phyloP scores from a whole-genome alignment of 2,329 filamentous ascomycete species.

The Calonectria hawksworthii region DNA sequence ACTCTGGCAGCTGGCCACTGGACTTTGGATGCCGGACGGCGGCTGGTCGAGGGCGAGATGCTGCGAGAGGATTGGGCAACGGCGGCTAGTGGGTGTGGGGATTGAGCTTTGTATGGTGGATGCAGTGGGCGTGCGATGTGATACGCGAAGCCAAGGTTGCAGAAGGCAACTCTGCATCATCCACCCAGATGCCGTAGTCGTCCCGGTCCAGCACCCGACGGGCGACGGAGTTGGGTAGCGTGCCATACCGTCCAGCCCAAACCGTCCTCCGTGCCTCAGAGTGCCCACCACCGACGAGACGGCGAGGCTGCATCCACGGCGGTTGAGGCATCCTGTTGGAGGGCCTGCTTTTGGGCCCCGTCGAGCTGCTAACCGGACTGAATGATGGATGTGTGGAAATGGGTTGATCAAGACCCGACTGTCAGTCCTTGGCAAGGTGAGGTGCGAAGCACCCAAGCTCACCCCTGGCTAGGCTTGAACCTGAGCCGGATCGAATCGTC shows the following conservation, averaged over 20 bases:
- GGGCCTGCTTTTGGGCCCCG: not conserved
- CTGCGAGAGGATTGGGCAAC: conserved; percentile 36
- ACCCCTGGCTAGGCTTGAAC: conserved; percentile 4
- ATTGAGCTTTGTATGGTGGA: conserved; percentile 19
- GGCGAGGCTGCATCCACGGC: conserved; percentile 1
- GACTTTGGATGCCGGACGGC: conserved; percentile 26
- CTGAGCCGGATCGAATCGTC: conserved; percentile 13
- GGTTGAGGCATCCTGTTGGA: conserved; percentile 7
- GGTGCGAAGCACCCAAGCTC: not conserved
- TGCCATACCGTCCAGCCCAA: conserved; percentile 7
- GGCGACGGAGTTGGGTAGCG: conserved; percentile 2
- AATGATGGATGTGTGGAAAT: not conserved
- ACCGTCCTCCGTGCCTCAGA: not conserved
- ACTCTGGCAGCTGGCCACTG: conserved; percentile 20
- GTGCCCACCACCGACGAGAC: conserved; percentile 7
- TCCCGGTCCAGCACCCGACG: conserved; percentile 4
- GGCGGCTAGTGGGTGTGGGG: conserved; percentile 9
- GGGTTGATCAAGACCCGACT: not conserved
- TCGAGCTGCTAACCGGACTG: not conserved
- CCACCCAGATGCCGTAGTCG: conserved; percentile 23
- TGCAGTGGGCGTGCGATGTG: conserved; percentile 24
- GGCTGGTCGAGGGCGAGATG: conserved; percentile 31
- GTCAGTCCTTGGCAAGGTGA: conserved; percentile 3
- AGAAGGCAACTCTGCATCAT: conserved; percentile 23
- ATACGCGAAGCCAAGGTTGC: conserved; percentile 27